These are phyloP conservation scores for Cutaneotrichosporon daszewskae DNA, from an alignment of 1,284 basidiomycete genomes.

Conservation along the genomic window DNA sequence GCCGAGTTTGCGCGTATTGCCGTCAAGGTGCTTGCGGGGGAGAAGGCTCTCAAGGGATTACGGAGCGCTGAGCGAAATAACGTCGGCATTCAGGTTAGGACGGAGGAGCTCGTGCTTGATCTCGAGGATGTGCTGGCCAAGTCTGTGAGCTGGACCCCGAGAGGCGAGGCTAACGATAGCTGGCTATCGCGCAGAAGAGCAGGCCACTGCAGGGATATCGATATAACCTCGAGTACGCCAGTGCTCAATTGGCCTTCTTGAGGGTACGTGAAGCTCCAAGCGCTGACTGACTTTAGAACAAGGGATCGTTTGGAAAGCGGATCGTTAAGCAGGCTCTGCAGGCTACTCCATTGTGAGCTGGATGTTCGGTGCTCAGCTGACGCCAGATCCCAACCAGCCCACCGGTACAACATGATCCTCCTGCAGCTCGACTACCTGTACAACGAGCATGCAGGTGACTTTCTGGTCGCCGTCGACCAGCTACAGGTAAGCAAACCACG, in stretches of 20 bases:
- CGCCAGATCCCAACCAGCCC: constrained; percentile 16
- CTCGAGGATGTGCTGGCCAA: constrained; percentile 21
- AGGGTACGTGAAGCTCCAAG: constrained; percentile 12
- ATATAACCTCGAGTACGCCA: constrained; percentile 25
- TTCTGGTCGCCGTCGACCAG: constrained; percentile 20
- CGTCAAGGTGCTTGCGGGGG: constrained; percentile 23
- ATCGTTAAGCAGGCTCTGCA: constrained; percentile 24
- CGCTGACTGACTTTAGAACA: constrained; percentile 12
- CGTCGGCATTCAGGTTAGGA: constrained; percentile 10
- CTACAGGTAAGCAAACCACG: constrained; percentile 18
- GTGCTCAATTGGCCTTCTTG: constrained; percentile 22
- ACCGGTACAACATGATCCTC: constrained; percentile 28
- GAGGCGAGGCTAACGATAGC: constrained; percentile 12
- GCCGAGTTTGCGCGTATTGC: constrained; percentile 31
- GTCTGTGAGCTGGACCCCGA: constrained; percentile 12
- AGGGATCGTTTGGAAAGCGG: constrained; percentile 21
- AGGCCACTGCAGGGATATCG: constrained; percentile 17
- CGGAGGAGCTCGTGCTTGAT: constrained; percentile 17
- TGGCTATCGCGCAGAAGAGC: constrained; percentile 17
- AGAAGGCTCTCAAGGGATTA: constrained; percentile 9
- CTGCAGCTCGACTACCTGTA: constrained; percentile 23
- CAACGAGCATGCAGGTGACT: constrained; percentile 17
- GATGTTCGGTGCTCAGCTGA: background rate
- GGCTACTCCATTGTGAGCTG: constrained; percentile 11
- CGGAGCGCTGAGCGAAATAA: background rate